A percentile compares a stretch with the other conserved stretches of the same genome.
Conservation (phyloP, 768 basidiomycete species). For the Kockovaella imperatae region DNA sequence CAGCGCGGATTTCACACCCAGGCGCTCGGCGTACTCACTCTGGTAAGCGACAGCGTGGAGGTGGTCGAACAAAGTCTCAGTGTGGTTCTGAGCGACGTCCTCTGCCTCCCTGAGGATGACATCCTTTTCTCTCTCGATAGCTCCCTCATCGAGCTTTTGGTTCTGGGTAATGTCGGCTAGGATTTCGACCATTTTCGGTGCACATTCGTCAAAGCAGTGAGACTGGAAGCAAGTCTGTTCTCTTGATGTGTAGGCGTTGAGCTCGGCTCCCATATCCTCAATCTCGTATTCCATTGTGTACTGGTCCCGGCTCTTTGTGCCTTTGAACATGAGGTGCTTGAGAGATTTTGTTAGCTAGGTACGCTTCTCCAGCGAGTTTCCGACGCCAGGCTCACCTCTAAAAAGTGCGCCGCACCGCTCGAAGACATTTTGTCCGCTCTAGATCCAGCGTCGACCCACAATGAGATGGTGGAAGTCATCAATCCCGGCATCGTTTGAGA, state of each 20-base stretch:
- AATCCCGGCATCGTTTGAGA: slow-evolving; percentile 83
- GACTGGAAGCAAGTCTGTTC: slow-evolving; percentile 99
- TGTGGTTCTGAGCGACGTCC: slow-evolving; percentile 96
- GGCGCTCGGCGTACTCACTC: slow-evolving; percentile 52
- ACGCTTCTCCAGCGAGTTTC: no score
- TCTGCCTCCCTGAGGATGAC: slow-evolving; percentile 96
- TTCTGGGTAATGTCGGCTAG: slow-evolving; percentile 97
- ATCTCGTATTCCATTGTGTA: slow-evolving; percentile 90
- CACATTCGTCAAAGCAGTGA: slow-evolving; percentile 95
- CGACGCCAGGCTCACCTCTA: slow-evolving; percentile 62
- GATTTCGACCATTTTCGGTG: slow-evolving; percentile 83
- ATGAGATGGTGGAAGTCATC: slow-evolving; percentile 95
- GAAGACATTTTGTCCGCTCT: slow-evolving; percentile 92
- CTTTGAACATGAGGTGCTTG: slow-evolving; percentile 49
- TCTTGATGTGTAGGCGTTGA: slow-evolving; percentile 96
- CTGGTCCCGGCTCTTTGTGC: slow-evolving; percentile 79
- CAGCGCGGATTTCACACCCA: no score
- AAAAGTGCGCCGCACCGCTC: slow-evolving; percentile 95
- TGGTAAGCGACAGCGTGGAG: slow-evolving; percentile 95
- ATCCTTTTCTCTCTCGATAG: slow-evolving; percentile 90
- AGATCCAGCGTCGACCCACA: slow-evolving; percentile 98
- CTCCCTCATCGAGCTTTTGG: slow-evolving; percentile 76
- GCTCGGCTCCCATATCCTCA: slow-evolving; percentile 91
- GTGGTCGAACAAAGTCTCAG: slow-evolving; percentile 98
- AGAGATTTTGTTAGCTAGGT: not conserved